Conservation (phyloP, 768 basidiomycete species). For the Amanita molliuscula region DNA sequence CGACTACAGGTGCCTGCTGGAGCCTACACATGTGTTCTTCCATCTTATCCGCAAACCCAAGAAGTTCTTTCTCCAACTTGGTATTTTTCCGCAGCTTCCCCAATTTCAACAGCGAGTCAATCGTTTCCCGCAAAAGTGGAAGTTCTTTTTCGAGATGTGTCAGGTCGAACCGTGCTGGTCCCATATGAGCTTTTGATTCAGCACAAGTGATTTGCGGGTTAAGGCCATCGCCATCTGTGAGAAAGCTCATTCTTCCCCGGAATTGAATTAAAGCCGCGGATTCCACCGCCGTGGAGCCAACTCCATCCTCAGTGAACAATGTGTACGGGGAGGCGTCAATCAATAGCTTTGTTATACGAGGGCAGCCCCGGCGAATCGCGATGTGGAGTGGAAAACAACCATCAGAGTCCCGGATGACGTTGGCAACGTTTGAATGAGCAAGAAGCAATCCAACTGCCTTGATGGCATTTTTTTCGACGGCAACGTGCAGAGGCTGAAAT, state of each 20-base stretch:
- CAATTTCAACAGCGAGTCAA: slow-evolving; percentile 14
- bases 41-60: slow-evolving; percentile 19
- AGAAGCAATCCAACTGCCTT: slow-evolving; percentile 25
- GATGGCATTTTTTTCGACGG: slow-evolving; percentile 26
- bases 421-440: slow-evolving; percentile 22
- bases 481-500: slow-evolving; percentile 43
- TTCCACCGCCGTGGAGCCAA: slow-evolving; percentile 34
- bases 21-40: slow-evolving; percentile 14
- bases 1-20: neutral
- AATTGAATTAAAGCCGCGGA: slow-evolving; percentile 21
- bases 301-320: slow-evolving; percentile 39
- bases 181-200: slow-evolving; percentile 4
- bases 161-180: slow-evolving; percentile 6
- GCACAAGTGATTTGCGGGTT: neutral
- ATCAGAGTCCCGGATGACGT: slow-evolving; percentile 31
- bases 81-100: slow-evolving; percentile 16
- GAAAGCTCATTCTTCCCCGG: slow-evolving; percentile 5
- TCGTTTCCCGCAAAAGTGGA: slow-evolving; percentile 14
- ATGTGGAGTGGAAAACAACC: slow-evolving; percentile 45
- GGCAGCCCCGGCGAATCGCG: slow-evolving; percentile 25
- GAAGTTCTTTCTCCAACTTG: slow-evolving; percentile 11
- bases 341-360: slow-evolving; percentile 27
- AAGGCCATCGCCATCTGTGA: neutral
- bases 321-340: slow-evolving; percentile 24
- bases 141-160: slow-evolving; percentile 13